Evolutionary conservation across 108 stramenopile species (phyloP).

Genomic region (Aurantiochytrium sp.): DNA sequence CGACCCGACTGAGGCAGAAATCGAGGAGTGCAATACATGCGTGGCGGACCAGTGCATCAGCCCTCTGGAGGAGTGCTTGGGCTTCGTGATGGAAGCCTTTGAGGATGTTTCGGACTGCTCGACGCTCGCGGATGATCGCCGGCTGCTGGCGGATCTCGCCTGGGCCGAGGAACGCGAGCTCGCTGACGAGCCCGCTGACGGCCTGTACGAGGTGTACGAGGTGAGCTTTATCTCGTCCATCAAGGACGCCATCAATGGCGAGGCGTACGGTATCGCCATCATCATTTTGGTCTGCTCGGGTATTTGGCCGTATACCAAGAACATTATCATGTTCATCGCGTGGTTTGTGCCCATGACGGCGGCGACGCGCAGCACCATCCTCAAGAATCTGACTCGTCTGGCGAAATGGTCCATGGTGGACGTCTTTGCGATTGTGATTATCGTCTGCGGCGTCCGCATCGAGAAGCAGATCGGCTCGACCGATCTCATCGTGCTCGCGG

Average conservation of each 20-base stretch:
- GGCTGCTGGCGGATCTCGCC: not conserved
- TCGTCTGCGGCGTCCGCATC: not conserved
- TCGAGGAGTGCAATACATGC: not conserved
- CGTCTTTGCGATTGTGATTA: not conserved
- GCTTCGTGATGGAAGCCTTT: not conserved
- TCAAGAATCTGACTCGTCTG: slow-evolving; percentile 4
- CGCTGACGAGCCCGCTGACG: not conserved
- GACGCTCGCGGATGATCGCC: not conserved
- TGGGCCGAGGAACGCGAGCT: not conserved
- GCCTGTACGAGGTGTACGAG: not conserved
- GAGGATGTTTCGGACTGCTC: not conserved
- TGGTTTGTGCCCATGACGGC: slow-evolving; percentile 31
- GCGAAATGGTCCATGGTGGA: slow-evolving; percentile 22
- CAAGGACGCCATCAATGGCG: not conserved
- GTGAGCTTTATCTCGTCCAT: not conserved
- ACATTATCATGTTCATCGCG: not conserved
- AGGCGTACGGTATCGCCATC: not conserved
- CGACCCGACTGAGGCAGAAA: too few species aligned
- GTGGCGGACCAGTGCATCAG: too few species aligned
- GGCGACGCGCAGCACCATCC: not conserved
- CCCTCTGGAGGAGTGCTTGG: too few species aligned
- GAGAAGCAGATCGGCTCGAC: not conserved
- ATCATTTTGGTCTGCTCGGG: not conserved
- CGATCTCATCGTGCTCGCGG: not conserved
- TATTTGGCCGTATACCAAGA: slow-evolving; percentile 19